phyloP scores from a whole-genome alignment of 2,329 filamentous ascomycete genomes.

The Fusarium sp. region DNA sequence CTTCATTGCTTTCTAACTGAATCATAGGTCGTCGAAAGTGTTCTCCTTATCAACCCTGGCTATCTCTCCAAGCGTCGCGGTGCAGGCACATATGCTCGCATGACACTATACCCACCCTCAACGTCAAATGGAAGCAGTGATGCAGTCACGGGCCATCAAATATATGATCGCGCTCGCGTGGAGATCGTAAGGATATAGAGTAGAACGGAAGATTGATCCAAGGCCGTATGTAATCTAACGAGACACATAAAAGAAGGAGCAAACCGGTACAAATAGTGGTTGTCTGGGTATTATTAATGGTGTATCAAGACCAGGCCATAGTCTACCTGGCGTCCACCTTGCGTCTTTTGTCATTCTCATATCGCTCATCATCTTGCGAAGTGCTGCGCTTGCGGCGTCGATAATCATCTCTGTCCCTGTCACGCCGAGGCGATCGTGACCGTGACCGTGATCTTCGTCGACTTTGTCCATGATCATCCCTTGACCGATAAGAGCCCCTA shows the following conservation, averaged over 20 bases:
- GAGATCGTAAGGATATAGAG: conserved; percentile 83
- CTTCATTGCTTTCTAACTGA: conserved; percentile 17
- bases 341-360: conserved; percentile 70
- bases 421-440: conserved; percentile 64
- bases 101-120: conserved; percentile 76
- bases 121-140: conserved; percentile 68
- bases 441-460: conserved; percentile 52
- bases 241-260: conserved; percentile 28
- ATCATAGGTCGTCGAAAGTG: conserved; percentile 84
- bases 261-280: conserved; percentile 12
- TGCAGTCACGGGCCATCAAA: conserved; percentile 74
- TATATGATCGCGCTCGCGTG: conserved; percentile 86
- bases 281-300: conserved; percentile 43
- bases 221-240: conserved; percentile 33
- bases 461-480: conserved; percentile 28
- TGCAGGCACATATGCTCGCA: conserved; percentile 84
- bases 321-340: conserved; percentile 60
- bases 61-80: conserved; percentile 85
- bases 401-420: conserved; percentile 57
- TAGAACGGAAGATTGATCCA: conserved; percentile 7
- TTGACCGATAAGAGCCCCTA: conserved; percentile 37
- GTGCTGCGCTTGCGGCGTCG: conserved; percentile 67
- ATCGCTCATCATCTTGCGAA: conserved; percentile 64
- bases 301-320: conserved; percentile 21
- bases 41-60: conserved; percentile 91